These are phyloP conservation scores for Cubamyces sp. DNA, from an alignment of 768 basidiomycete genomes.

Conservation along the genomic window DNA sequence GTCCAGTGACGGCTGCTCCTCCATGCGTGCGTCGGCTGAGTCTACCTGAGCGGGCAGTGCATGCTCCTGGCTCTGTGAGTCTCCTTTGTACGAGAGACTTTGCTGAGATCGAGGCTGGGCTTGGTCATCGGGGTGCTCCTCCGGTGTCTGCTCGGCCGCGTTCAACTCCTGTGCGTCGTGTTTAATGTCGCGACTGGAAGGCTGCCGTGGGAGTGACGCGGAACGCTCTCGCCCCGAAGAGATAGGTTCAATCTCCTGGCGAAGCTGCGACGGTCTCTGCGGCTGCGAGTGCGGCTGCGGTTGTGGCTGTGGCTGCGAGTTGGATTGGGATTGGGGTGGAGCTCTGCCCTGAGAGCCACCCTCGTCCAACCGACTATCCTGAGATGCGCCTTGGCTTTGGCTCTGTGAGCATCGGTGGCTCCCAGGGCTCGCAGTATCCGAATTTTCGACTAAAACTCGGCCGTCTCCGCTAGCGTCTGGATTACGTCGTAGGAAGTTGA, in stretches of 20 bases:
- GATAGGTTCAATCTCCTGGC: constrained; percentile 33
- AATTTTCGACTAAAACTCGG: constrained; percentile 19
- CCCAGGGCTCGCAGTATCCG: constrained; percentile 20
- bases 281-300: background rate
- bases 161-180: too few relatives aligned
- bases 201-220: background rate
- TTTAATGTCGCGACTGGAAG: too few relatives aligned
- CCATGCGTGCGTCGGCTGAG: background rate
- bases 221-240: background rate
- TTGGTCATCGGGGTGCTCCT: background rate
- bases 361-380: constrained; percentile 11
- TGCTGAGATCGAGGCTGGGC: constrained; percentile 12
- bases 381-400: constrained; percentile 5
- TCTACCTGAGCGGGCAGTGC: background rate
- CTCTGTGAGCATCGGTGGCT: constrained; percentile 12
- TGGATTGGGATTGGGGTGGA: background rate
- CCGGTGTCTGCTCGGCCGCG: background rate
- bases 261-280: constrained; percentile 59
- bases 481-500: constrained; percentile 1
- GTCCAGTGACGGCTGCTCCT: background rate
- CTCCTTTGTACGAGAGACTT: constrained; percentile 26
- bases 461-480: constrained; percentile 21
- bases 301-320: background rate
- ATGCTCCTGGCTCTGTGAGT: constrained; percentile 22
- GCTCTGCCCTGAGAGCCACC: constrained; percentile 38